These are phyloP conservation scores for Penicilliopsis zonata DNA, from an alignment of 495 filamentous ascomycete genomes.

Conservation along the genomic window DNA sequence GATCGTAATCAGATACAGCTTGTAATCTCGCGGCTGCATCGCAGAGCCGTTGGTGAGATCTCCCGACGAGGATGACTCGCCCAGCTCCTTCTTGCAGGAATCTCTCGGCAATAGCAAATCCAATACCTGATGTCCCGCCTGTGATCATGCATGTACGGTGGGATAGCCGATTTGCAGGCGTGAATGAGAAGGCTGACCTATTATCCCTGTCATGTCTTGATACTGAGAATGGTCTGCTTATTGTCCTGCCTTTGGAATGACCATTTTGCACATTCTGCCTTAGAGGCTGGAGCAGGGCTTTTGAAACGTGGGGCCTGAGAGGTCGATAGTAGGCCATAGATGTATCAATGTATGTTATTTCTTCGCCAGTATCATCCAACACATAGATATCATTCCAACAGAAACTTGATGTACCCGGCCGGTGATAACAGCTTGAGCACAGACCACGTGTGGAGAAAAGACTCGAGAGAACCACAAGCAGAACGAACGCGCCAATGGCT, in stretches of 20 bases:
- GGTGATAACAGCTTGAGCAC: conserved; percentile 15
- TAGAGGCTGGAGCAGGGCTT: background rate
- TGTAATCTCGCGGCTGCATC: conserved; percentile 15
- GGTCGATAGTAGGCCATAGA: background rate
- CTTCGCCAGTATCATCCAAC: background rate
- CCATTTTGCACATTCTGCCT: conserved; percentile 1
- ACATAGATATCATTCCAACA: conserved; percentile 1
- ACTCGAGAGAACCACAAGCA: background rate
- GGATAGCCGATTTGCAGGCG: conserved; percentile 15
- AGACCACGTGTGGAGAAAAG: conserved; percentile 8
- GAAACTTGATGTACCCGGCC: background rate
- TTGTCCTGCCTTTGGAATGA: background rate
- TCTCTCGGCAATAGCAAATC: conserved; percentile 51
- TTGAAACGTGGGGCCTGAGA: background rate
- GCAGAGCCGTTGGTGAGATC: conserved; percentile 27
- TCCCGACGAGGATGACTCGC: conserved; percentile 42
- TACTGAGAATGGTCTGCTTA: background rate
- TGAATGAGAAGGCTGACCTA: conserved; percentile 1
- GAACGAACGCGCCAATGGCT: too few relatives aligned
- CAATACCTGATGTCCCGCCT: conserved; percentile 53
- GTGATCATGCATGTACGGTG: conserved; percentile 46
- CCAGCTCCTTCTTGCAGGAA: conserved; percentile 52
- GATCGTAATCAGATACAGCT: conserved; percentile 1
- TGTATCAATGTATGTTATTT: background rate
- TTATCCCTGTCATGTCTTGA: background rate